Conservation (phyloP, 768 basidiomycete species). For the Pulveroboletus sp. region DNA sequence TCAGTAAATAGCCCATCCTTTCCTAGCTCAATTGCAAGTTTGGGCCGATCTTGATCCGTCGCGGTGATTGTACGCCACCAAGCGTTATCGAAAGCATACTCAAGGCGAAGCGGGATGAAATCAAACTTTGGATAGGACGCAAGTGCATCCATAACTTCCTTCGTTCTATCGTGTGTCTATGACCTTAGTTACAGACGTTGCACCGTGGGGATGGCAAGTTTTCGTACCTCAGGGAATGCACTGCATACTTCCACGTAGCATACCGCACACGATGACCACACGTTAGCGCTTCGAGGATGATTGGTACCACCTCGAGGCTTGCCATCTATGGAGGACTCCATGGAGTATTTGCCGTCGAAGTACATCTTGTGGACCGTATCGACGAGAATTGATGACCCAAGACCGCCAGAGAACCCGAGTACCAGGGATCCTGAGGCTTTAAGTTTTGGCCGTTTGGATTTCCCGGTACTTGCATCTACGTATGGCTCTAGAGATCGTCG, state of each 20-base stretch:
- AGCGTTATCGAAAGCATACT: constrained; percentile 63
- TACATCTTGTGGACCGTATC: constrained; percentile 63
- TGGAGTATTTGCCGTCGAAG: constrained; percentile 33
- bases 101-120: constrained; percentile 60
- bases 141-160: constrained; percentile 46
- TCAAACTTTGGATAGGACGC: constrained; percentile 47
- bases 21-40: constrained; percentile 43
- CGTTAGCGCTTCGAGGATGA: constrained; percentile 57
- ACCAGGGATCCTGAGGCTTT: constrained; percentile 66
- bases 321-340: constrained; percentile 20
- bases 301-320: constrained; percentile 51
- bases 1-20: constrained; percentile 46
- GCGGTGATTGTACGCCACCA: constrained; percentile 61
- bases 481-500: constrained; percentile 58
- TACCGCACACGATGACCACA: constrained; percentile 59
- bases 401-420: constrained; percentile 73
- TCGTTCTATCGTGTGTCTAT: constrained; percentile 52
- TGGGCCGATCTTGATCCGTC: constrained; percentile 15
- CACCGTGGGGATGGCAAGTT: background rate
- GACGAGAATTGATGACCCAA: constrained; percentile 68
- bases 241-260: constrained; percentile 69
- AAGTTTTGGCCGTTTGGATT: constrained; percentile 52
- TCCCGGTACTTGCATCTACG: constrained; percentile 53
- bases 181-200: constrained; percentile 8
- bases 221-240: constrained; percentile 57